Percentiles rank a stretch among this genome's conserved stretches.
phyloP scores from a whole-genome alignment of 352 stramenopile genomes.

The Hyaloperonospora arabidopsidis region DNA sequence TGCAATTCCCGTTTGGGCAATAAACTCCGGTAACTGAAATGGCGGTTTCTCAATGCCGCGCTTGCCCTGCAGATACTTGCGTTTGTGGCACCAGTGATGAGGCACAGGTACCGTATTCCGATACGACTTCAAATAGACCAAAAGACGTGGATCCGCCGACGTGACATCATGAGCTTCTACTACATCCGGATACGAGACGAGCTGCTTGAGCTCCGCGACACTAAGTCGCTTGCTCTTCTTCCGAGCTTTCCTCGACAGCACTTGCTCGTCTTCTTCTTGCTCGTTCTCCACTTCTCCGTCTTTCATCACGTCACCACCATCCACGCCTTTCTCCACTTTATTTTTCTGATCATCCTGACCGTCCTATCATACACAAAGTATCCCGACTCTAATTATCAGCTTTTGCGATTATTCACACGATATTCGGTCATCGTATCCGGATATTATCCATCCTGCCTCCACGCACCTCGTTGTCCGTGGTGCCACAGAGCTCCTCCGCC shows the following conservation, averaged over 20 bases:
- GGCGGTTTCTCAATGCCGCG: conserved; percentile 93
- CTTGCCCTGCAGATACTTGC: conserved; percentile 97
- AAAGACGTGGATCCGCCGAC: conserved; percentile 89
- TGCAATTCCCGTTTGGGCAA: conserved; percentile 92
- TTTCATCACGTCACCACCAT: background rate
- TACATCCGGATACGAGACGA: conserved; percentile 89
- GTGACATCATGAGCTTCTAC: conserved; percentile 97
- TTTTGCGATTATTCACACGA: too few relatives aligned
- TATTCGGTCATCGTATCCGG: too few relatives aligned
- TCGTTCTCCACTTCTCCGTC: conserved; percentile 10
- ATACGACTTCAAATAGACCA: conserved; percentile 94
- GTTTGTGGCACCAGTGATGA: conserved; percentile 95
- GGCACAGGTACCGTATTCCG: conserved; percentile 95
- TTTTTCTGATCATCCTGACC: conserved; percentile 23
- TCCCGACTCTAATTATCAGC: too few relatives aligned
- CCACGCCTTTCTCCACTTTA: conserved; percentile 2
- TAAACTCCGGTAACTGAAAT: conserved; percentile 95
- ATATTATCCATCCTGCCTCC: background rate
- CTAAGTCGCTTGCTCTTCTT: conserved; percentile 91
- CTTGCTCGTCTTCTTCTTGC: conserved; percentile 35
- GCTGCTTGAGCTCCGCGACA: conserved; percentile 94
- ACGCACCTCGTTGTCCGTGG: conserved; percentile 40
- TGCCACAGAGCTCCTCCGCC: conserved; percentile 69
- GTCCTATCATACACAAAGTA: conserved; percentile 17
- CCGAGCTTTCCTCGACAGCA: conserved; percentile 87